Evolutionary conservation across 495 filamentous ascomycete genomes (phyloP).

Genomic region (Lepidopterella palustris): DNA sequence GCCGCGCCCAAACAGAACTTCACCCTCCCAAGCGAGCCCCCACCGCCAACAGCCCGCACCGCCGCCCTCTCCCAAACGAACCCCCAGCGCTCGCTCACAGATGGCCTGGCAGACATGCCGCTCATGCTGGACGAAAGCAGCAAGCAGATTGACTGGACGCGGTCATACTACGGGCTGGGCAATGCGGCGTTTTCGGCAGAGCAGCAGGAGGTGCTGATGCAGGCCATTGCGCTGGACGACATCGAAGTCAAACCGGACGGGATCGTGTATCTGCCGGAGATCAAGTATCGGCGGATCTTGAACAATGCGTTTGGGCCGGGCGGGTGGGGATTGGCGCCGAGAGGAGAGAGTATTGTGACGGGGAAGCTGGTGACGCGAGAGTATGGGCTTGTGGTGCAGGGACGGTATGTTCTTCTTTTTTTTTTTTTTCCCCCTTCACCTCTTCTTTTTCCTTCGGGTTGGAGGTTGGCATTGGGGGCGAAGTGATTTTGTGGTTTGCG

Average conservation of each 20-base stretch:
- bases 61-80: conserved; percentile 3
- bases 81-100: conserved; percentile 41
- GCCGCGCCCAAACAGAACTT: not conserved
- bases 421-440: not conserved
- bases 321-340: conserved; percentile 86
- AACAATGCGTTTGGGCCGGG: conserved; percentile 91
- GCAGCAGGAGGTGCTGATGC: conserved; percentile 62
- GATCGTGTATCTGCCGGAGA: conserved; percentile 93
- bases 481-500: too few relatives aligned
- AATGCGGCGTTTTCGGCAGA: conserved; percentile 69
- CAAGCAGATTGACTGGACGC: conserved; percentile 79
- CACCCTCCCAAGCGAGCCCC: conserved; percentile 15
- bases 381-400: conserved; percentile 85
- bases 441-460: not conserved
- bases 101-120: conserved; percentile 49
- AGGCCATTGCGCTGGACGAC: conserved; percentile 61
- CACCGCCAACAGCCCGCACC: conserved; percentile 19
- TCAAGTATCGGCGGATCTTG: conserved; percentile 92
- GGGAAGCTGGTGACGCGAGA: conserved; percentile 84
- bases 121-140: conserved; percentile 40
- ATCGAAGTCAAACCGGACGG: conserved; percentile 96
- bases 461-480: not conserved
- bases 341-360: conserved; percentile 86
- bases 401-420: conserved; percentile 56
- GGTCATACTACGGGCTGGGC: conserved; percentile 84